These are phyloP conservation scores for Cryphonectria nitschkei DNA, from an alignment of 2,329 filamentous ascomycete genomes.

Conservation along the genomic window DNA sequence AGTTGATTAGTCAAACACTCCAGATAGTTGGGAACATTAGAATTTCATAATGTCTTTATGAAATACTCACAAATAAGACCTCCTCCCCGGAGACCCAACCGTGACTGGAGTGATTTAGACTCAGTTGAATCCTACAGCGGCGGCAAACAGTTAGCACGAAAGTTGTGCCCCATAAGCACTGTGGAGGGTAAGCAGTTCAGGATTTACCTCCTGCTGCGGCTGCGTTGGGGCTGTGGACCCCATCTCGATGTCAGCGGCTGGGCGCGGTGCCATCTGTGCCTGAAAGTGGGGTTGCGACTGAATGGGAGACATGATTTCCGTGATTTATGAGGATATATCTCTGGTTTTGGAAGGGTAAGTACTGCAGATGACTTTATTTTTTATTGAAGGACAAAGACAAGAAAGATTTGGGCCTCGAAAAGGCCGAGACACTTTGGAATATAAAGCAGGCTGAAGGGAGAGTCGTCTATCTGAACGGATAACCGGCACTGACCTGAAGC, in stretches of 20 bases:
- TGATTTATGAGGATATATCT: not conserved
- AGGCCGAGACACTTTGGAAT: not conserved
- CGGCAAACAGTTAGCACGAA: not conserved
- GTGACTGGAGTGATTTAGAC: not conserved
- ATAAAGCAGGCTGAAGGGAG: not conserved
- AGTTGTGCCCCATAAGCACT: not conserved
- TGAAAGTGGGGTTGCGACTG: conserved; percentile 8
- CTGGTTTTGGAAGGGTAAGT: not conserved
- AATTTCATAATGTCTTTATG: not conserved
- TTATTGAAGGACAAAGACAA: not conserved
- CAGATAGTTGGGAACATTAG: too few relatives aligned
- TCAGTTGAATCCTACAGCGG: not conserved
- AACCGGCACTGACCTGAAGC: not conserved
- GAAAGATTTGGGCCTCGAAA: not conserved
- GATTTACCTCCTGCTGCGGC: not conserved
- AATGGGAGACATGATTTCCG: conserved; percentile 1
- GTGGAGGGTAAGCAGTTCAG: not conserved
- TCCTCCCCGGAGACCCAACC: conserved; percentile 9
- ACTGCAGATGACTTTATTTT: not conserved
- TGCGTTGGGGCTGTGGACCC: not conserved
- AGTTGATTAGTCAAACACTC: not conserved
- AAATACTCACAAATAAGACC: conserved; percentile 12
- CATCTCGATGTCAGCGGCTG: not conserved
- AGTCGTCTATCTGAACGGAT: not conserved
- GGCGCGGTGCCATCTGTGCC: conserved; percentile 9